These are phyloP conservation scores for Alternaria consortialis DNA, from an alignment of 2,329 filamentous ascomycete genomes.

Conservation along the genomic window DNA sequence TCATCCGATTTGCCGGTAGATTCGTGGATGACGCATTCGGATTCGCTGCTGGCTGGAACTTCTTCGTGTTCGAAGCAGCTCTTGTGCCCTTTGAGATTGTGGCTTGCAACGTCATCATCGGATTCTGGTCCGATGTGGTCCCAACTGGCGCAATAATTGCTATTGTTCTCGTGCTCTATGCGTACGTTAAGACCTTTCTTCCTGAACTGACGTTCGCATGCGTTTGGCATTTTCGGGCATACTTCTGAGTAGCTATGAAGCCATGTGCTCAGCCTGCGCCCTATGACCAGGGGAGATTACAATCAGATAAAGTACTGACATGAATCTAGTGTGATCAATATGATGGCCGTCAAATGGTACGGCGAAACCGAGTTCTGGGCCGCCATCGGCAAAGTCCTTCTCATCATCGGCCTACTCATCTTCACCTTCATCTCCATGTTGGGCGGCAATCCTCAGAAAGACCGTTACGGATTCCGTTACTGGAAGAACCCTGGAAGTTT, in stretches of 20 bases:
- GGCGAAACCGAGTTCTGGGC: conserved; percentile 74
- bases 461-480: conserved; percentile 58
- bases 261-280: not conserved
- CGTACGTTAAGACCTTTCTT: conserved; percentile 53
- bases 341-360: conserved; percentile 65
- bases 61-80: conserved; percentile 74
- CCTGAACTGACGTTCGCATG: not conserved
- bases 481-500: conserved; percentile 73
- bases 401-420: conserved; percentile 57
- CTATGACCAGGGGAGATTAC: not conserved
- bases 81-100: conserved; percentile 74
- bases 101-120: conserved; percentile 53
- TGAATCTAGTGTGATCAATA: conserved; percentile 64
- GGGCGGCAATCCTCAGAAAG: conserved; percentile 76
- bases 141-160: conserved; percentile 69
- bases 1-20: conserved; percentile 78
- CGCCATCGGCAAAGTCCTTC: conserved; percentile 65
- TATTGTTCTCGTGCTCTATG: conserved; percentile 66
- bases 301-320: conserved; percentile 18
- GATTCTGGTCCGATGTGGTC: conserved; percentile 62
- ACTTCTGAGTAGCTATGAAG: not conserved
- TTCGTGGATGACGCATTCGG: conserved; percentile 80
- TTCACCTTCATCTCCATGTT: conserved; percentile 83
- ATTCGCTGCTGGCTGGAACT: conserved; percentile 77
- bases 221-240: not conserved